phyloP scores from a whole-genome alignment of 495 filamentous ascomycete genomes.

The Hapsidospora chrysogenum region DNA sequence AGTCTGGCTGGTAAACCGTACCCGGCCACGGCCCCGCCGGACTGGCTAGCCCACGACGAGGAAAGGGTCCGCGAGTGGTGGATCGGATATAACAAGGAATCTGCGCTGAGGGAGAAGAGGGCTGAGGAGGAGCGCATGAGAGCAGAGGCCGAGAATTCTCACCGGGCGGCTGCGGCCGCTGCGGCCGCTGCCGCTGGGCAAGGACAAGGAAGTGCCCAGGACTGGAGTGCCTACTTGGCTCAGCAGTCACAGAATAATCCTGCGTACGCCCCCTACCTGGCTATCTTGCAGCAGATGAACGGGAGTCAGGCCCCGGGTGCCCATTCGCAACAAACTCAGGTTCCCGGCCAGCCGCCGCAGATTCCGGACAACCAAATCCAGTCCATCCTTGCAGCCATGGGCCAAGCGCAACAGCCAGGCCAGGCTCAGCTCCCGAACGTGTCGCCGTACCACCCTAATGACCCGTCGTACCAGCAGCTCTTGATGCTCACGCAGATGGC shows the following conservation, averaged over 20 bases:
- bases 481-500: slow-evolving; percentile 1
- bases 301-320: slow-evolving; percentile 3
- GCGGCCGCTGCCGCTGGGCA: background rate
- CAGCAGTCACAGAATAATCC: slow-evolving; percentile 2
- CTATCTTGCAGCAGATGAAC: slow-evolving; percentile 5
- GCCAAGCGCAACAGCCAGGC: slow-evolving; percentile 2
- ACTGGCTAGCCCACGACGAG: slow-evolving; percentile 10
- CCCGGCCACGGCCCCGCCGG: slow-evolving; percentile 14
- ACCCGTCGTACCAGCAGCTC: slow-evolving; percentile 2
- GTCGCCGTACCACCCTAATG: slow-evolving; percentile 1
- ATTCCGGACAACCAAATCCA: slow-evolving; percentile 1
- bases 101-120: slow-evolving; percentile 8
- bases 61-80: slow-evolving; percentile 13
- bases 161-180: background rate
- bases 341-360: background rate
- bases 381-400: slow-evolving; percentile 1
- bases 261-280: slow-evolving; percentile 5
- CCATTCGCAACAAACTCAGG: no score
- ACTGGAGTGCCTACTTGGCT: slow-evolving; percentile 3
- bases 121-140: slow-evolving; percentile 3
- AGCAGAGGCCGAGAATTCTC: slow-evolving; percentile 3
- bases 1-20: slow-evolving; percentile 13
- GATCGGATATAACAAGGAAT: slow-evolving; percentile 13
- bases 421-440: background rate
- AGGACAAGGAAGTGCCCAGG: background rate